phyloP scores from a whole-genome alignment of 108 stramenopile genomes.

The Ochromonas danica region DNA sequence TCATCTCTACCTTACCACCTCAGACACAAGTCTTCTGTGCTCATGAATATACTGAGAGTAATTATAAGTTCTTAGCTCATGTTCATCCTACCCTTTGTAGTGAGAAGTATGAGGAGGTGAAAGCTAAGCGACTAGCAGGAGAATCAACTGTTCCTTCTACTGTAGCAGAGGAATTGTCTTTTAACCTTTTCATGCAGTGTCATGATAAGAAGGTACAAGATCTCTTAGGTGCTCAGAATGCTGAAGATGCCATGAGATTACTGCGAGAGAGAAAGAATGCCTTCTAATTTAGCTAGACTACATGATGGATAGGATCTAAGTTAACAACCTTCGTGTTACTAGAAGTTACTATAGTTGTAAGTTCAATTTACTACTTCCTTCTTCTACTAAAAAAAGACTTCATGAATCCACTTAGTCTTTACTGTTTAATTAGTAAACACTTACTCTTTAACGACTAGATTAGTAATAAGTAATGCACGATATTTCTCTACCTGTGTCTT shows the following conservation, averaged over 20 bases:
- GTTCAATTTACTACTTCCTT: too few species aligned
- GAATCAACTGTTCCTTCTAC: conserved; percentile 58
- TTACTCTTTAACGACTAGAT: too few species aligned
- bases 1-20: conserved; percentile 54
- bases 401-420: too few species aligned
- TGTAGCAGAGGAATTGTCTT: conserved; percentile 59
- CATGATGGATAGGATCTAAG: neutral
- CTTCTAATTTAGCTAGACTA: conserved; percentile 33
- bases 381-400: too few species aligned
- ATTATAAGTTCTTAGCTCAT: conserved; percentile 61
- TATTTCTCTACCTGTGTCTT: too few species aligned
- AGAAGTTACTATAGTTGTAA: too few species aligned
- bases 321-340: too few species aligned
- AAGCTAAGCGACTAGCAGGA: conserved; percentile 24
- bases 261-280: conserved; percentile 48
- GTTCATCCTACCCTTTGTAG: conserved; percentile 61
- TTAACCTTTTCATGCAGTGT: conserved; percentile 68
- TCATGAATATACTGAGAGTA: conserved; percentile 69
- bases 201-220: conserved; percentile 30
- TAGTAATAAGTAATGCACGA: too few species aligned
- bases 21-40: conserved; percentile 66
- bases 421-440: too few species aligned
- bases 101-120: conserved; percentile 42
- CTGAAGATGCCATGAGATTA: conserved; percentile 35
- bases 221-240: neutral